Evolutionary conservation across 805 yeast species (phyloP), one percentile per base, ranked within the genome.

Genomic region (Suhomyces sp.): DNA sequence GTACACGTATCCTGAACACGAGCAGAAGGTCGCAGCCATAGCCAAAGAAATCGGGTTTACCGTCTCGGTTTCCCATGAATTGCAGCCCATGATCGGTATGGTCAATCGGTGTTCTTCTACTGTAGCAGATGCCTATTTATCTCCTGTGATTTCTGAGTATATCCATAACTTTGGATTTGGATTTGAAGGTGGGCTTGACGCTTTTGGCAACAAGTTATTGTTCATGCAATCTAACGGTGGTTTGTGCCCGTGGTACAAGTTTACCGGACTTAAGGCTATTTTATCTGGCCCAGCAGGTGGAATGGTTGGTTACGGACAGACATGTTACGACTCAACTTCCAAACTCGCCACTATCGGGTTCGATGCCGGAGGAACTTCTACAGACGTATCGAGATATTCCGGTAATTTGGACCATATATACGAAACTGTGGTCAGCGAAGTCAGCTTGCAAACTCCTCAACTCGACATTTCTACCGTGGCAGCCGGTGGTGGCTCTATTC

Each of bases 211-310:
- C 42, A 73, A 76, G 55, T 81, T 89, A 54, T 86, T 87, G 59
- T 93, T 93, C 69, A 93, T 93, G 98, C 97, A 93, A 70, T 88
- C 96, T 10, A 97, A 93, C 67, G 98, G 98, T 53, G 98, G 98
- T 2, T 78, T 93, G 54, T 91, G 92, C 22, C 90, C 90, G 52
- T 91, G 94, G 62, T 76, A 83, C 22, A 79, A 82, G 47, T 93
- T 93, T 66, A 86, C 97, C 0, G 98, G 98, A 1, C 74, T 93
- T 36, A 80, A 84, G 60, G 96, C 98, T 3, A 88, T 93, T 47
- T 71, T 93, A 35, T 90, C 97, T 1, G 98, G 98, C 2, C 98
- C 98, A 2, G 98, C 98, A 8, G 98, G 98, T 38, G 98, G 98
- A 48, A 96, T 93, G 54, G 97, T 93, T 33, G 98, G 98, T 0